phyloP scores from a whole-genome alignment of 2,329 filamentous ascomycete genomes.

The Neonectria ditissima region DNA sequence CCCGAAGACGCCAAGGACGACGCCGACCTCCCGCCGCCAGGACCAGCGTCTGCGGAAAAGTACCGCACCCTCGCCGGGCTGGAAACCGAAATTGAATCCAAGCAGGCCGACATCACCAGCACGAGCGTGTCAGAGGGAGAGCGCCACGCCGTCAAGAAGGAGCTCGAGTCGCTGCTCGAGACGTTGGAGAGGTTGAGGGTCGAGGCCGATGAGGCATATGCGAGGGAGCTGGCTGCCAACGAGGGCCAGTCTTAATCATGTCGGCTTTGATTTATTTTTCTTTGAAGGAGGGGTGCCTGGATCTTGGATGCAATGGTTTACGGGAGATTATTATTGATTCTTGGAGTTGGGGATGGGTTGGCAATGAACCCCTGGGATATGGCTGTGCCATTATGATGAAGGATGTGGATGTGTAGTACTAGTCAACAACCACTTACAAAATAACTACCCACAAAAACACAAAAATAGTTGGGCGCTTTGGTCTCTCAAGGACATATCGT shows the following conservation, averaged over 20 bases:
- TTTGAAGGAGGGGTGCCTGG: background rate
- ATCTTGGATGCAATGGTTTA: background rate
- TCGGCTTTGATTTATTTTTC: background rate
- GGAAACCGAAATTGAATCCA: conserved; percentile 49
- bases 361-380: background rate
- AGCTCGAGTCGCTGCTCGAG: conserved; percentile 54
- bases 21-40: conserved; percentile 33
- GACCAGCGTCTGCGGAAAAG: conserved; percentile 48
- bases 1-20: conserved; percentile 46
- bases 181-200: conserved; percentile 54
- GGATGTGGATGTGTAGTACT: conserved; percentile 11
- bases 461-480: background rate
- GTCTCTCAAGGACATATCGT: conserved; percentile 11
- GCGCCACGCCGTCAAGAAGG: conserved; percentile 45
- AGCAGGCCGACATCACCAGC: conserved; percentile 45
- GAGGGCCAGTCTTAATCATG: conserved; percentile 4
- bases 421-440: background rate
- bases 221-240: conserved; percentile 53
- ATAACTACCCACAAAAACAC: background rate
- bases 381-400: background rate
- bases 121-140: conserved; percentile 41
- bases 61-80: conserved; percentile 52
- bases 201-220: conserved; percentile 62
- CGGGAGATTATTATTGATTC: background rate
- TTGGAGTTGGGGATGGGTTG: conserved; percentile 10